phyloP scores from a whole-genome alignment of 768 basidiomycete genomes.

The Boletellus ananas region DNA sequence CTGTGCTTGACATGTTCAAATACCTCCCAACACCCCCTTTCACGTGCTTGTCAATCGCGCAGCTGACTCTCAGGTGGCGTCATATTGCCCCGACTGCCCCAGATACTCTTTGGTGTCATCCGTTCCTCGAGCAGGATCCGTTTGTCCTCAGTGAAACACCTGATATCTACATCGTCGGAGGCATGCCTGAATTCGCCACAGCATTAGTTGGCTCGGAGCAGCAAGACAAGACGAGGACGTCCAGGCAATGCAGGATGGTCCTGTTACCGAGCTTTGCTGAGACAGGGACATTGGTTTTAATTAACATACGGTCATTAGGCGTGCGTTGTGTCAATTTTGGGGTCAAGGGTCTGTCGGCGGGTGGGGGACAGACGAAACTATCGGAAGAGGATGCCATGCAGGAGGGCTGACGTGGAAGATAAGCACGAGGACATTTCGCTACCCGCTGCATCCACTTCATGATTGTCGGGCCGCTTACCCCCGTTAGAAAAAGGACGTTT shows the following conservation, averaged over 20 bases:
- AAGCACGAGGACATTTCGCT: too few relatives aligned
- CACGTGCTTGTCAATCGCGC: constrained; percentile 70
- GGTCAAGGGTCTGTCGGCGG: constrained; percentile 35
- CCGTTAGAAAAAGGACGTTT: too few relatives aligned
- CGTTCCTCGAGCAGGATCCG: constrained; percentile 82
- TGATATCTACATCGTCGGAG: constrained; percentile 89
- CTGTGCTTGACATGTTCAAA: constrained; percentile 92
- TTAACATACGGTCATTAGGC: constrained; percentile 75
- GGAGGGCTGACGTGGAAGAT: constrained; percentile 15
- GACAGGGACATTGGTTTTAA: constrained; percentile 72
- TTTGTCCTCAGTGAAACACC: constrained; percentile 87
- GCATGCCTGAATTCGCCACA: constrained; percentile 81
- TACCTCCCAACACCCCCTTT: constrained; percentile 73
- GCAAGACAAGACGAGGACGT: constrained; percentile 21
- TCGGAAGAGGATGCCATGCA: constrained; percentile 21
- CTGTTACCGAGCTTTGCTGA: constrained; percentile 78
- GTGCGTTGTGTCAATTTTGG: constrained; percentile 61
- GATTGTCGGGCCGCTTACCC: too few relatives aligned
- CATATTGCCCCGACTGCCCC: constrained; percentile 99
- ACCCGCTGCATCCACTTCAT: too few relatives aligned
- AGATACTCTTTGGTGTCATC: constrained; percentile 98
- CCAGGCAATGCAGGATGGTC: constrained; percentile 62
- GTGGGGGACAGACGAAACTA: constrained; percentile 10
- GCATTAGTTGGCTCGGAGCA: constrained; percentile 49
- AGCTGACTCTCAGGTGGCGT: constrained; percentile 83